A percentile compares a stretch with the other conserved stretches of the same genome.
These are phyloP conservation scores for Hysterangium stoloniferum DNA, from an alignment of 768 basidiomycete genomes.

Conservation along the genomic window DNA sequence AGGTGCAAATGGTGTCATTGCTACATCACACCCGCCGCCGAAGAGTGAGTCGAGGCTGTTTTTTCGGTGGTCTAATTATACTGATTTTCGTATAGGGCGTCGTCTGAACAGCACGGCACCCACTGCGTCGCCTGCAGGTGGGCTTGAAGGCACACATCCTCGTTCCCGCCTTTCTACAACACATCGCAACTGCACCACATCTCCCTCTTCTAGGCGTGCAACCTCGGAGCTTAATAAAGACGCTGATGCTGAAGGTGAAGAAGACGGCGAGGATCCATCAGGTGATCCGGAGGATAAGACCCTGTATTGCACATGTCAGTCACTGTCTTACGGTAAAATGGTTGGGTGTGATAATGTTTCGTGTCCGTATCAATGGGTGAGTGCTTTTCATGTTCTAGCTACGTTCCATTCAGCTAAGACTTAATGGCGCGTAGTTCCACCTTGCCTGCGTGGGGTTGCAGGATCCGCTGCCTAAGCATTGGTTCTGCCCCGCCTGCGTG, in stretches of 20 bases:
- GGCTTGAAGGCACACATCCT: constrained; percentile 1
- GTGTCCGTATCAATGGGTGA: constrained; percentile 66
- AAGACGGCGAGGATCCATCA: constrained; percentile 31
- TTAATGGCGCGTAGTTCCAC: constrained; percentile 41
- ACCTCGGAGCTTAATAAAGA: constrained; percentile 12
- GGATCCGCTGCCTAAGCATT: constrained; percentile 46
- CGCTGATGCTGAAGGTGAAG: constrained; percentile 20
- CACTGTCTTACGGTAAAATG: constrained; percentile 66
- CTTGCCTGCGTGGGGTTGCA: constrained; percentile 52
- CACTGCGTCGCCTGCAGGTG: constrained; percentile 4
- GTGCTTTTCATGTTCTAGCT: constrained; percentile 22
- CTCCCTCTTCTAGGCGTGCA: constrained; percentile 9
- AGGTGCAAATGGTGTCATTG: background rate
- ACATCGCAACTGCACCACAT: constrained; percentile 7
- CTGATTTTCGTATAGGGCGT: constrained; percentile 4
- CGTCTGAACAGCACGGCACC: constrained; percentile 11
- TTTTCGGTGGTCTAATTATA: background rate
- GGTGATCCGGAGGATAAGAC: constrained; percentile 50
- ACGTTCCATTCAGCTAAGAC: background rate
- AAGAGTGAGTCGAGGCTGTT: constrained; percentile 1
- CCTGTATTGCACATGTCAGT: constrained; percentile 56
- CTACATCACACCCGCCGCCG: background rate
- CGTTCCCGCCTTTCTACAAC: constrained; percentile 12
- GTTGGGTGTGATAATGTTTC: constrained; percentile 63
- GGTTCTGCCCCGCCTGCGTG: constrained; percentile 54